Evolutionary conservation across 176 grass and related monocot genomes (phyloP), one percentile per base, ranked within the genome.

Genomic region (Triticum timopheevii): DNA sequence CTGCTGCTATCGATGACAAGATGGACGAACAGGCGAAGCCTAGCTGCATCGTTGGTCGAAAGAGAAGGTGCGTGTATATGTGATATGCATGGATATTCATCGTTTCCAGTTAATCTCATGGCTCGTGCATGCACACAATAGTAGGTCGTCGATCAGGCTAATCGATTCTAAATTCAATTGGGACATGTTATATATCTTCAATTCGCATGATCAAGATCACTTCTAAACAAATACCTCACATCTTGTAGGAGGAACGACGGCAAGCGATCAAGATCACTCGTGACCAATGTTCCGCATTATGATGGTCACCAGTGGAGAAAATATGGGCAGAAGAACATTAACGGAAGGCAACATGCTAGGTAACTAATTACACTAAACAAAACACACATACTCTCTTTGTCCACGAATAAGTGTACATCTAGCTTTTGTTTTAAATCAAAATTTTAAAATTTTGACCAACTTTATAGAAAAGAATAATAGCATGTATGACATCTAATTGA

Each of bases 221-320:
- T 42, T 72, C 69, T 40, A 13, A 72, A 49, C 45, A 35, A 72
- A 40, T 71, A 71, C 35, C 0, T 71, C 20, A 71, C 22, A 72
- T 44, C 69, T 73, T 73, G 72, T 50, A 75, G 72, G 72, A 75
- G 72, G 24, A 49, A 75, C 24, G 11, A 75, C 16, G 44, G 42
- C 24, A 75, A 75, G 72, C 72, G 42, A 75, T 75, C 72, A 75
- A 75, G 23, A 50, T 75, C 65, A 34, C 28, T 83, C 10, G 33
- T 82, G 7, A 85, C 86, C 12, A 54, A 77, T 33, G 72, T 81
- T 22, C 89, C 84, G 3, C 76, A 81, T 6, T 88, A 88, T 6
- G 90, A 91, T 78, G 90, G 90, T 39, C 58, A 85, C 25, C 75
- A 63, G 35, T 91, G 90, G 90, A 88, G 90, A 80, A 91, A 88